These are phyloP conservation scores for Aspergillus glaucus DNA, from an alignment of 2,329 filamentous ascomycete genomes.

Conservation along the genomic window DNA sequence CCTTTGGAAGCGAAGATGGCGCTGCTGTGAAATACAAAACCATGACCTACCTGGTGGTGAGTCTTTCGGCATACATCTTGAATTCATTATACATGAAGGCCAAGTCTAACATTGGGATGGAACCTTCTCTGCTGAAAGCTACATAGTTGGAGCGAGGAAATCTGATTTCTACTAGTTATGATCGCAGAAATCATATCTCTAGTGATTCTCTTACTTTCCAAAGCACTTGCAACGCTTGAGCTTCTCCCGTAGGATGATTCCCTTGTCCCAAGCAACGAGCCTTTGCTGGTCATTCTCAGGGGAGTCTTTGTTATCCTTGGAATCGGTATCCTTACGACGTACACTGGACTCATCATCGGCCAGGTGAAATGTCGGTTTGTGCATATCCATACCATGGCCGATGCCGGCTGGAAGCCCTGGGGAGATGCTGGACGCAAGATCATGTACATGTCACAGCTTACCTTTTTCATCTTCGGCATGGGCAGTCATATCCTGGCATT, in stretches of 20 bases:
- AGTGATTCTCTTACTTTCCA: conserved; percentile 49
- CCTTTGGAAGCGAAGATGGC: conserved; percentile 20
- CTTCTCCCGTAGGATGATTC: conserved; percentile 38
- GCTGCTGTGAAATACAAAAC: conserved; percentile 21
- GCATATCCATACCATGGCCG: conserved; percentile 58
- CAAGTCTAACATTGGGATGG: not conserved
- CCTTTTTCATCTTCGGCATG: conserved; percentile 61
- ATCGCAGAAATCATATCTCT: conserved; percentile 52
- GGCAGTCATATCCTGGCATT: conserved; percentile 63
- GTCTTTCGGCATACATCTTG: not conserved
- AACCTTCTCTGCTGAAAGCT: conserved; percentile 8
- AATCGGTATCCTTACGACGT: conserved; percentile 48
- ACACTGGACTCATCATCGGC: conserved; percentile 52
- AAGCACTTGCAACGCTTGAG: conserved; percentile 45
- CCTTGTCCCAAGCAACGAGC: not conserved
- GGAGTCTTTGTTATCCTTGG: conserved; percentile 46
- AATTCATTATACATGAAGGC: too few species aligned
- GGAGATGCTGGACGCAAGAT: conserved; percentile 55
- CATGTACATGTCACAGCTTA: conserved; percentile 52
- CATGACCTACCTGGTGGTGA: conserved; percentile 23
- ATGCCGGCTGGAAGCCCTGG: conserved; percentile 56
- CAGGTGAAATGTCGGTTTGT: conserved; percentile 50
- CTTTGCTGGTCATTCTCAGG: conserved; percentile 13
- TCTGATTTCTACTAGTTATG: conserved; percentile 35
- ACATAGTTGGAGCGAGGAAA: not conserved